Evolutionary conservation across 371 early-diverging fungal species (phyloP).

Genomic region (Chytridiales sp.): DNA sequence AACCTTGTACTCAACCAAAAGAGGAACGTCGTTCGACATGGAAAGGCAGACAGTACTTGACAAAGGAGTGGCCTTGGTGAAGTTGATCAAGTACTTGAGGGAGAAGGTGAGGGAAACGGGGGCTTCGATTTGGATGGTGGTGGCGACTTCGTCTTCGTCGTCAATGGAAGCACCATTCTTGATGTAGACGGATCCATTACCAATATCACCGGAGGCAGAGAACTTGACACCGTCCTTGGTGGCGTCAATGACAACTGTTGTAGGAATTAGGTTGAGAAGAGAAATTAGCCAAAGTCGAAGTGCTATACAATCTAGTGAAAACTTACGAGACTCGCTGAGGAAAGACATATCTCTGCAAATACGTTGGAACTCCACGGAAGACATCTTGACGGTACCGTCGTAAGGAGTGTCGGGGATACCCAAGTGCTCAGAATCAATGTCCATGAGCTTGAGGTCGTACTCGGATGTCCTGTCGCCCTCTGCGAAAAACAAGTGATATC

Average conservation of each 20-base stretch:
- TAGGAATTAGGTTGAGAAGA: not conserved
- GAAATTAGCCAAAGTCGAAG: not conserved
- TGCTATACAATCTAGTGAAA: not conserved
- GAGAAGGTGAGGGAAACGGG: constrained; percentile 85
- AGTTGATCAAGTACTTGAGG: constrained; percentile 91
- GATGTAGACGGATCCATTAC: constrained; percentile 78
- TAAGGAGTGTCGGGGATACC: constrained; percentile 94
- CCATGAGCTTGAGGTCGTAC: constrained; percentile 96
- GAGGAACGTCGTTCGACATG: constrained; percentile 84
- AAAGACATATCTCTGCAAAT: constrained; percentile 86
- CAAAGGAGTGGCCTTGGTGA: constrained; percentile 94
- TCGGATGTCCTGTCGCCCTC: constrained; percentile 86
- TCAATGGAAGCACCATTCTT: constrained; percentile 79
- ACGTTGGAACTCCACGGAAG: constrained; percentile 87
- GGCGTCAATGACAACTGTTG: constrained; percentile 77
- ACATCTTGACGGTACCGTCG: constrained; percentile 86
- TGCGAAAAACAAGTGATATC: constrained; percentile 25
- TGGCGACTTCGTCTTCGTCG: constrained; percentile 64
- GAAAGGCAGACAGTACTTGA: constrained; percentile 72
- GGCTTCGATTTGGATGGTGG: constrained; percentile 73
- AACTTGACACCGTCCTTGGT: constrained; percentile 94
- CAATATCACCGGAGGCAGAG: constrained; percentile 85
- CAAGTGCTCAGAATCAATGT: constrained; percentile 93
- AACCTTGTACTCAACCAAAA: constrained; percentile 93
- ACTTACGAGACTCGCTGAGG: constrained; percentile 81